Conservation (phyloP, 371 early-diverging fungal genomes). For the Mucor piriformis region DNA sequence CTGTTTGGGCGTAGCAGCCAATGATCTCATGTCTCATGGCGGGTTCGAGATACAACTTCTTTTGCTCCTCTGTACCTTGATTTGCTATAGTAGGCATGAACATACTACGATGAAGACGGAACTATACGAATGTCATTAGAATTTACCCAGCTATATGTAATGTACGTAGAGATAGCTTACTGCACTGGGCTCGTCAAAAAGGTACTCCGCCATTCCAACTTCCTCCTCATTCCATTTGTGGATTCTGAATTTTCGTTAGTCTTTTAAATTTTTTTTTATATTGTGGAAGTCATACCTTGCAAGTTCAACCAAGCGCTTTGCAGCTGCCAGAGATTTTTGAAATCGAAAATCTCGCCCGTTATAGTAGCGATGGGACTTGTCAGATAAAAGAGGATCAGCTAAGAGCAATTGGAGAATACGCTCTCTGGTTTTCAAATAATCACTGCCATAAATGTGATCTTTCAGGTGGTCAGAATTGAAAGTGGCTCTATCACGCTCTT, state of each 20-base stretch:
- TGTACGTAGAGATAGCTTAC: conserved; percentile 33
- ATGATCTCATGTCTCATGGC: conserved; percentile 70
- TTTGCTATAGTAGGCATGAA: conserved; percentile 72
- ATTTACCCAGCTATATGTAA: neutral
- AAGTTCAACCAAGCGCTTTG: conserved; percentile 54
- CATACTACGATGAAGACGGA: conserved; percentile 65
- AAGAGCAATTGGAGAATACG: conserved; percentile 49
- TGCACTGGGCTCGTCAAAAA: conserved; percentile 61
- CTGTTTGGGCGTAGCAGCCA: conserved; percentile 82
- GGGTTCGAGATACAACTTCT: conserved; percentile 60
- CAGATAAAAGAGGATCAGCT: conserved; percentile 56
- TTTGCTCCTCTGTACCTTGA: conserved; percentile 73
- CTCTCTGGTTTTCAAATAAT: conserved; percentile 47
- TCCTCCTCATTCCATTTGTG: conserved; percentile 61
- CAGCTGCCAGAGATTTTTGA: conserved; percentile 48
- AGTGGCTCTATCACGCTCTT: conserved; percentile 40
- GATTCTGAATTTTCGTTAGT: conserved; percentile 30
- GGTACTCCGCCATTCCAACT: conserved; percentile 50
- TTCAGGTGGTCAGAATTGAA: conserved; percentile 47
- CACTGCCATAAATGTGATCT: conserved; percentile 40
- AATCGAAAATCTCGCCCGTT: conserved; percentile 57
- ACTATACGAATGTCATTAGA: conserved; percentile 18
- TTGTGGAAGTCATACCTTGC: conserved; percentile 35
- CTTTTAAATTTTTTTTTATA: neutral
- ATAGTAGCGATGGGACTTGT: conserved; percentile 62